Base-by-base conservation (phyloP, 139 green algal species). In the Volvox reticuliferus region DNA sequence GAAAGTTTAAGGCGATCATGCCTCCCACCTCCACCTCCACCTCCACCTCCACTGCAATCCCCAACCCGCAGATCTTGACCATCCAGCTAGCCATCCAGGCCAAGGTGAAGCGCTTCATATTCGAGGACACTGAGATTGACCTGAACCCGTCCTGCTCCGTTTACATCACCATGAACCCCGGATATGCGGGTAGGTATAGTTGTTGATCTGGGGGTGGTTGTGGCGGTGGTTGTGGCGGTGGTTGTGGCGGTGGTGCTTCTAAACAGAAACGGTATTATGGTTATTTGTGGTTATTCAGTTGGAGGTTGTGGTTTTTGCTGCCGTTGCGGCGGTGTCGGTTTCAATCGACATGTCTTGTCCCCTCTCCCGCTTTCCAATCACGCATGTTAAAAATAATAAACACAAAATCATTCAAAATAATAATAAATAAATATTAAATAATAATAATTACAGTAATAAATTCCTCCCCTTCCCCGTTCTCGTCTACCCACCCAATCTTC, bases 111-210 rank as follows among this genome's bases (percentile, higher is more conserved):
- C 94, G 95, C 81, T 98, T 98, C 92, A 92, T 97, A 37, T 98
- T 98, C 91, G 96, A 98, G 88, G 96, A 97, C 94, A 96, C 94
- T 0, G 96, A 98, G 94, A 95, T 98, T 30, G 88, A 94, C 77
- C 93, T 98, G 36, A 96, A 98, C 92, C 87, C 89, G 20, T 86
- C 92, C 17, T 97, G 95, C 92, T 90, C 87, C 65, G 96, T 98
- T 5, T 97, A 94, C 92, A 97, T 98, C 93, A 98, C 96, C 68
- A 97, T 98, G 96, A 98, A 98, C 94, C 96, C 96, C 0, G 96
- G 96, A 21, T 98, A 97, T 77, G 93, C 91, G 37, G 81, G 37
- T 82, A n/a, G 17, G 32, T 61, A 14, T 12, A n/a, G 22, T 26
- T 22, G 78, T 24, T 18, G 33, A 5, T 5, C n/a, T 20, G 33